Evolutionary conservation across 2,329 filamentous ascomycete genomes (phyloP).

Genomic region (Hypocrella siamensis): DNA sequence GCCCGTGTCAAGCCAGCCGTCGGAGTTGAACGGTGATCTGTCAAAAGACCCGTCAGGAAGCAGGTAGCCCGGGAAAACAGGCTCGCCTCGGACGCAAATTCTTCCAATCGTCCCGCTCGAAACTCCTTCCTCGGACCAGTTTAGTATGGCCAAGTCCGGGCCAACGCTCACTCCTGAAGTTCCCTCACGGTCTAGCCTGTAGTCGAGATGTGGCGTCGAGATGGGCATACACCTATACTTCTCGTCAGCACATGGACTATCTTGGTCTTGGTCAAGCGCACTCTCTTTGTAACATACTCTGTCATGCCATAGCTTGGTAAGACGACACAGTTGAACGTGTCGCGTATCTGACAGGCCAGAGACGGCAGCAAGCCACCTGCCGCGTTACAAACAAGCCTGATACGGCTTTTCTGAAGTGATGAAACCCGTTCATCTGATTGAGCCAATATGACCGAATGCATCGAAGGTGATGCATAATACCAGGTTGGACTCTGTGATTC

Average conservation of each 20-base stretch:
- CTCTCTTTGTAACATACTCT: conserved; percentile 19
- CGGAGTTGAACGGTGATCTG: conserved; percentile 26
- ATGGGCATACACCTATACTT: conserved; percentile 35
- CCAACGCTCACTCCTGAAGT: conserved; percentile 37
- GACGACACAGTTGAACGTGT: conserved; percentile 34
- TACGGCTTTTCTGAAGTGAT: conserved; percentile 24
- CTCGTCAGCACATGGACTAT: background rate
- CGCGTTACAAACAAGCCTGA: conserved; percentile 39
- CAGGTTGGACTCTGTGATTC: conserved; percentile 32
- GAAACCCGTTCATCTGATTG: conserved; percentile 22
- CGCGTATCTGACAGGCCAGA: conserved; percentile 28
- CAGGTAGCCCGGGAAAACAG: conserved; percentile 34
- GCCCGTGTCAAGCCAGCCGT: conserved; percentile 39
- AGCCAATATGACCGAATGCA: conserved; percentile 38
- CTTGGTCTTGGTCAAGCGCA: too few species aligned
- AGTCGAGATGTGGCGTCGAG: conserved; percentile 36
- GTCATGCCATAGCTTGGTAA: conserved; percentile 45
- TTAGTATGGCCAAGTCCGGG: conserved; percentile 33
- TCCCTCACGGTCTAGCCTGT: conserved; percentile 32
- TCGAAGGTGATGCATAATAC: conserved; percentile 43
- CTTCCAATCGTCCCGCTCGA: conserved; percentile 22
- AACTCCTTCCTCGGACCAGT: conserved; percentile 19
- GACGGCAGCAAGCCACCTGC: conserved; percentile 36
- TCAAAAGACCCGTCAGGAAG: conserved; percentile 24
- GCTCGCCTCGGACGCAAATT: conserved; percentile 34